Conservation (phyloP, 2,329 filamentous ascomycete species). For the Talaromyces marneffei region DNA sequence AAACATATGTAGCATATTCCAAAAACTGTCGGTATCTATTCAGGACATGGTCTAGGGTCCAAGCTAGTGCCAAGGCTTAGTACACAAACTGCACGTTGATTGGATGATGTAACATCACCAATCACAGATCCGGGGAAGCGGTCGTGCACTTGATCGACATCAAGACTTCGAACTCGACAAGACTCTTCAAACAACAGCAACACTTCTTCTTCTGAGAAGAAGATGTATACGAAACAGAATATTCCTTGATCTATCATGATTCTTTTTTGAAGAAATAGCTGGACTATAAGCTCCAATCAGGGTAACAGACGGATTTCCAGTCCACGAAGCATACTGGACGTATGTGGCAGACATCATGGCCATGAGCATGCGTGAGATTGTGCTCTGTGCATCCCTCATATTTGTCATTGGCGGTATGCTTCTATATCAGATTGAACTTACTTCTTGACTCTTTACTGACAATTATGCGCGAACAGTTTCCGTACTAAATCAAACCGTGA, state of each 20-base stretch:
- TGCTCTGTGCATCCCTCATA: conserved; percentile 13
- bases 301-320: background rate
- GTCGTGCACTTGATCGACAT: background rate
- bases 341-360: conserved; percentile 7
- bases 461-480: conserved; percentile 6
- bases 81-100: background rate
- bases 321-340: background rate
- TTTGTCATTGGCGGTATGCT: conserved; percentile 14
- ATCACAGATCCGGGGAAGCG: background rate
- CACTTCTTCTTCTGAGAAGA: background rate
- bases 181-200: background rate
- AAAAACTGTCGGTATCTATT: background rate
- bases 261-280: background rate
- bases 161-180: background rate
- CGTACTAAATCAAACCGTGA: conserved; percentile 12
- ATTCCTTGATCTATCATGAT: background rate
- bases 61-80: background rate
- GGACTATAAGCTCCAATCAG: background rate
- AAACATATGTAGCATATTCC: too few species aligned
- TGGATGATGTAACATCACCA: background rate
- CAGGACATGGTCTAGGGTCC: background rate
- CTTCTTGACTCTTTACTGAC: background rate
- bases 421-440: background rate
- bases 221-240: background rate
- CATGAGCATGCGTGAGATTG: conserved; percentile 13